Evolutionary conservation across 2,329 filamentous ascomycete genomes (phyloP).

Genomic region (Exophiala calicioides): DNA sequence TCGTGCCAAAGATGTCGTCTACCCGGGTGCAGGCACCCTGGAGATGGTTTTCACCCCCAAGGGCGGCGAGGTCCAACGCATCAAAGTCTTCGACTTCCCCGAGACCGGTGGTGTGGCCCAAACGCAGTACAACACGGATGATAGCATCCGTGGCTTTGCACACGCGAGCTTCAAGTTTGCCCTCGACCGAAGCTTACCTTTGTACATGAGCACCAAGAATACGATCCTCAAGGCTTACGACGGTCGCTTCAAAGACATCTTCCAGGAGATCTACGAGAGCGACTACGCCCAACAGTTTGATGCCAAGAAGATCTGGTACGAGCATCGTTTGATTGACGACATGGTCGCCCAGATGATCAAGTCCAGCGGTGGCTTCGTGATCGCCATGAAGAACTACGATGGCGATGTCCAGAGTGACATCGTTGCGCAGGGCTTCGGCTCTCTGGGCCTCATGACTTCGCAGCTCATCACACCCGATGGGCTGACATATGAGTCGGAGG

Average conservation of each 20-base stretch:
- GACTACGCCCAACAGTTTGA: constrained; percentile 88
- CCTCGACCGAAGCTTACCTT: constrained; percentile 78
- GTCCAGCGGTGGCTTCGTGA: constrained; percentile 92
- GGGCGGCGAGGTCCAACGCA: constrained; percentile 71
- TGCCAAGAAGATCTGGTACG: constrained; percentile 94
- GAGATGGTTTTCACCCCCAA: constrained; percentile 91
- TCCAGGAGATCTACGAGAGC: constrained; percentile 91
- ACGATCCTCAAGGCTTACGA: constrained; percentile 99
- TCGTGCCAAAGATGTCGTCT: constrained; percentile 88
- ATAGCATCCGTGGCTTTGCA: constrained; percentile 91
- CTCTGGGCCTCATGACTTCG: constrained; percentile 96
- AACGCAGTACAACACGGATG: constrained; percentile 97
- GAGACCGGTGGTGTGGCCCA: constrained; percentile 84
- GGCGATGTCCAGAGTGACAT: constrained; percentile 99
- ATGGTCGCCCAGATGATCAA: constrained; percentile 99
- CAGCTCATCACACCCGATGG: constrained; percentile 95
- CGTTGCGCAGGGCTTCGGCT: constrained; percentile 96
- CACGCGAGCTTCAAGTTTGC: constrained; percentile 97
- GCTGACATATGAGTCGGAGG: constrained; percentile 96
- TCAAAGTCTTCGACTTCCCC: constrained; percentile 90
- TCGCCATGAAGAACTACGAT: constrained; percentile 99
- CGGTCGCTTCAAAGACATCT: constrained; percentile 98
- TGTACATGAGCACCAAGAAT: constrained; percentile 99
- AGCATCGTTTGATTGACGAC: constrained; percentile 98
- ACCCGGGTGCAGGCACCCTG: constrained; percentile 80